Evolutionary conservation across 495 filamentous ascomycete genomes (phyloP).

Genomic region (Annulohypoxylon nitens): DNA sequence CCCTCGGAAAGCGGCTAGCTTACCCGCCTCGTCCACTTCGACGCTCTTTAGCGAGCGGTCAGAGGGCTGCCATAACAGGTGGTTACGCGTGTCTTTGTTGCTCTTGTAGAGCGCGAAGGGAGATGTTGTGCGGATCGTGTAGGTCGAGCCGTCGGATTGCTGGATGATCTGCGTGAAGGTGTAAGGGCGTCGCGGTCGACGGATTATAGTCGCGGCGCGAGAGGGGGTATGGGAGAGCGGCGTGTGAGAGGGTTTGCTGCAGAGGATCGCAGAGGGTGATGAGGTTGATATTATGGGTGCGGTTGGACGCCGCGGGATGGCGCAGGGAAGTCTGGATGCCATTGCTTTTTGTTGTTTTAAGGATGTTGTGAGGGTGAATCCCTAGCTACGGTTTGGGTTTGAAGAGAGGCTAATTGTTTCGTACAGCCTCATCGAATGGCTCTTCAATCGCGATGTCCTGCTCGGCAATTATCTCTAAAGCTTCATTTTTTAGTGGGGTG

Average conservation of each 20-base stretch:
- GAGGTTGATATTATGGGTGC: conserved; percentile 14
- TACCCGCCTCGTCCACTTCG: conserved; percentile 95
- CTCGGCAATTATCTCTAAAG: conserved; percentile 13
- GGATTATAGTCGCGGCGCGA: conserved; percentile 90
- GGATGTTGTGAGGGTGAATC: not conserved
- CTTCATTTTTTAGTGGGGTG: conserved; percentile 29
- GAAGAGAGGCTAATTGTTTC: not conserved
- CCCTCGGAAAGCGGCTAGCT: conserved; percentile 84
- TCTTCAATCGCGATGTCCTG: not conserved
- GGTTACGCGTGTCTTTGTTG: conserved; percentile 88
- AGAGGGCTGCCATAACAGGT: conserved; percentile 88
- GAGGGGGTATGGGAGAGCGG: conserved; percentile 54
- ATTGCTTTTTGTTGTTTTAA: conserved; percentile 21
- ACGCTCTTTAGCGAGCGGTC: conserved; percentile 82
- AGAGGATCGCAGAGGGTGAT: conserved; percentile 15
- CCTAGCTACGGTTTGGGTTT: not conserved
- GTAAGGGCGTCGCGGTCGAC: conserved; percentile 89
- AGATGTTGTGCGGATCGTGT: conserved; percentile 87
- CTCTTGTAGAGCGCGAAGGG: conserved; percentile 81
- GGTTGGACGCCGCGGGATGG: conserved; percentile 50
- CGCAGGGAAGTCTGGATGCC: conserved; percentile 48
- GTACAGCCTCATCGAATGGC: conserved; percentile 7
- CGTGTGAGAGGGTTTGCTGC: conserved; percentile 50
- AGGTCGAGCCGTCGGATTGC: conserved; percentile 91
- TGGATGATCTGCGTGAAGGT: conserved; percentile 96